phyloP scores from a whole-genome alignment of 345 rosid genomes.

The Cochlearia excelsa region DNA sequence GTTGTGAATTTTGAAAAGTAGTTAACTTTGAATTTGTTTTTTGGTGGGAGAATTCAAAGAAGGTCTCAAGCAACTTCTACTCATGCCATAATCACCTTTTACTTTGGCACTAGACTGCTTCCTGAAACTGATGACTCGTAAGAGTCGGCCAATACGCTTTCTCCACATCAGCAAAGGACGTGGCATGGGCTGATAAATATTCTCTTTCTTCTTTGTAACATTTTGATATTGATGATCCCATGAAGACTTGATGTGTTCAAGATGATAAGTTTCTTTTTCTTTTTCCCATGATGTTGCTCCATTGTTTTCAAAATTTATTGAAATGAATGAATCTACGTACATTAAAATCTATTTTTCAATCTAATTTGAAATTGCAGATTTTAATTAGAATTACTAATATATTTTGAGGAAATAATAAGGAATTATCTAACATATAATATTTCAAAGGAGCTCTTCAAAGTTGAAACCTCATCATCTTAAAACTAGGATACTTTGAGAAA shows the following conservation, averaged over 20 bases:
- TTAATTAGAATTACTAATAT: too few relatives aligned
- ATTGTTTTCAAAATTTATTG: constrained; percentile 29
- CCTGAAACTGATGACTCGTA: constrained; percentile 63
- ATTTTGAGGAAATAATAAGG: too few relatives aligned
- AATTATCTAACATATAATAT: too few relatives aligned
- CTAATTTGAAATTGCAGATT: too few relatives aligned
- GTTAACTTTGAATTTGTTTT: neutral
- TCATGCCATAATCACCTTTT: constrained; percentile 24
- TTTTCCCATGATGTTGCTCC: constrained; percentile 27
- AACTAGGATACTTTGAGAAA: too few relatives aligned
- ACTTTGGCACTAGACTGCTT: constrained; percentile 22
- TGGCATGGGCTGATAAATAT: constrained; percentile 36
- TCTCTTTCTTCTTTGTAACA: constrained; percentile 11
- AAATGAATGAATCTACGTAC: constrained; percentile 27
- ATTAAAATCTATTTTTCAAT: too few relatives aligned
- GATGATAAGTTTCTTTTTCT: constrained; percentile 2
- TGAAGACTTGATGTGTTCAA: constrained; percentile 15
- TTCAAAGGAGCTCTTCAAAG: too few relatives aligned
- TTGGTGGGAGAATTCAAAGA: neutral
- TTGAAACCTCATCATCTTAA: too few relatives aligned
- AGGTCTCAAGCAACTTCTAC: constrained; percentile 14
- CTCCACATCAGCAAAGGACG: constrained; percentile 67
- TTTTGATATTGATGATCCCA: constrained; percentile 14
- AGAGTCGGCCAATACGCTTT: constrained; percentile 60
- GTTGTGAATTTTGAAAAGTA: neutral